Evolutionary conservation across 1,284 basidiomycete species (phyloP).

Genomic region (Cystobasidiaceae sp.): DNA sequence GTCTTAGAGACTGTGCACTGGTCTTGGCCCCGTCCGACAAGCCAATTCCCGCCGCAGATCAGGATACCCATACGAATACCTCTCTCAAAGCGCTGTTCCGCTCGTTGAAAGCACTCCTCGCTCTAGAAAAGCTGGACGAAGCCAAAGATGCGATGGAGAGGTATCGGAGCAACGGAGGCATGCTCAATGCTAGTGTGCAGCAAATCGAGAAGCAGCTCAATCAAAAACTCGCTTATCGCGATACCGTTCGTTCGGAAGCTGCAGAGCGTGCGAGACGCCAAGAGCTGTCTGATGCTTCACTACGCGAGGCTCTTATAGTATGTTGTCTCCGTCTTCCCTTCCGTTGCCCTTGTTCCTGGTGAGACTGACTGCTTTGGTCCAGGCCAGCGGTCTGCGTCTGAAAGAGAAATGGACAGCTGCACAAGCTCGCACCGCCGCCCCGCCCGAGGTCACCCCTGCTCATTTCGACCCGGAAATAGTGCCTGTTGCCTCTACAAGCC

Average conservation of each 20-base stretch:
- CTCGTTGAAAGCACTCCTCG: constrained; percentile 66
- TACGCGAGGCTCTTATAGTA: constrained; percentile 44
- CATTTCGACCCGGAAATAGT: constrained; percentile 50
- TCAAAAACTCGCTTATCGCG: constrained; percentile 34
- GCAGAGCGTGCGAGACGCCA: constrained; percentile 52
- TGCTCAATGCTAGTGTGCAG: constrained; percentile 32
- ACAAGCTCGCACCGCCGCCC: constrained; percentile 28
- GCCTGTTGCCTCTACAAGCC: constrained; percentile 48
- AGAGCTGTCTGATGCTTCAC: constrained; percentile 51
- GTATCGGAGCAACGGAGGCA: constrained; percentile 47
- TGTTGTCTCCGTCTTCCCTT: background rate
- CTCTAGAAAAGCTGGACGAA: constrained; percentile 68
- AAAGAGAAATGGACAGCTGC: constrained; percentile 41
- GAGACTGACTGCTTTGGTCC: background rate
- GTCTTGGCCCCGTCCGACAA: constrained; percentile 54
- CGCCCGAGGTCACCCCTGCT: constrained; percentile 50
- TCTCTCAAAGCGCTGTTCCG: constrained; percentile 80
- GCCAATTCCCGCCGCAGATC: constrained; percentile 34
- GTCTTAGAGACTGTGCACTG: constrained; percentile 73
- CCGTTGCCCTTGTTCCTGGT: background rate
- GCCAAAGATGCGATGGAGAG: constrained; percentile 70
- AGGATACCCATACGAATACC: constrained; percentile 36
- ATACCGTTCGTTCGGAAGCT: constrained; percentile 53
- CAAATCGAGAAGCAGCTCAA: constrained; percentile 37
- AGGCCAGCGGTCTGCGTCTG: constrained; percentile 63